Evolutionary conservation across 768 basidiomycete species (phyloP).

Genomic region (Candolleomyces eurysporus): DNA sequence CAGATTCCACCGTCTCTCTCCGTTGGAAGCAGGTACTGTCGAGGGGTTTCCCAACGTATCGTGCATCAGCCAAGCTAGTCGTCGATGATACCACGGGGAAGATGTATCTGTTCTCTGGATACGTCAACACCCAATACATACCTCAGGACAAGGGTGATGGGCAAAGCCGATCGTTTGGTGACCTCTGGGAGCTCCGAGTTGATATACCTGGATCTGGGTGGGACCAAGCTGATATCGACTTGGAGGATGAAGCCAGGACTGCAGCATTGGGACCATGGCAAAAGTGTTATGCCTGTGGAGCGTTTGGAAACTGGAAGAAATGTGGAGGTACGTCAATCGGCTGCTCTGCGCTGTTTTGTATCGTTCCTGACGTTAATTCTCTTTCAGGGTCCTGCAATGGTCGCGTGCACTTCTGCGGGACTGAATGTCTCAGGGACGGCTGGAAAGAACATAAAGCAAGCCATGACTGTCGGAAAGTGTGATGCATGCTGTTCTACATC

Average conservation of each 20-base stretch:
- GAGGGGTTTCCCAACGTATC: background rate
- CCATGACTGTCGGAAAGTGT: constrained; percentile 19
- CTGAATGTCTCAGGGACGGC: constrained; percentile 22
- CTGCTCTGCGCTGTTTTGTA: background rate
- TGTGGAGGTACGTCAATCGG: constrained; percentile 28
- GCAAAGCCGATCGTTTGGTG: constrained; percentile 28
- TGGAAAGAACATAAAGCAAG: constrained; percentile 30
- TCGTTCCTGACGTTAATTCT: no score
- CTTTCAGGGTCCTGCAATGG: constrained; percentile 11
- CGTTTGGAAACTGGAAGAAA: constrained; percentile 35
- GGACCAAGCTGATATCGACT: constrained; percentile 32
- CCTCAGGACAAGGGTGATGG: constrained; percentile 19
- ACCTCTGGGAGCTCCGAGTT: constrained; percentile 36
- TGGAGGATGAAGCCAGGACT: constrained; percentile 33
- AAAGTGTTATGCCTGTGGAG: constrained; percentile 35
- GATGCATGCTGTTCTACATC: background rate
- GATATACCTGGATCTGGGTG: constrained; percentile 29
- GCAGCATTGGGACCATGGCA: constrained; percentile 37
- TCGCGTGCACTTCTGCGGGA: constrained; percentile 23
- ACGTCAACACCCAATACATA: constrained; percentile 35
- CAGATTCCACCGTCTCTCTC: background rate
- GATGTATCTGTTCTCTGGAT: constrained; percentile 36
- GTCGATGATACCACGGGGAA: constrained; percentile 34
- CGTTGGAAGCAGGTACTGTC: background rate
- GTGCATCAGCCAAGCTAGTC: constrained; percentile 15